Conservation (phyloP, 2,329 filamentous ascomycete species). For the Ceratocystis ficicola region DNA sequence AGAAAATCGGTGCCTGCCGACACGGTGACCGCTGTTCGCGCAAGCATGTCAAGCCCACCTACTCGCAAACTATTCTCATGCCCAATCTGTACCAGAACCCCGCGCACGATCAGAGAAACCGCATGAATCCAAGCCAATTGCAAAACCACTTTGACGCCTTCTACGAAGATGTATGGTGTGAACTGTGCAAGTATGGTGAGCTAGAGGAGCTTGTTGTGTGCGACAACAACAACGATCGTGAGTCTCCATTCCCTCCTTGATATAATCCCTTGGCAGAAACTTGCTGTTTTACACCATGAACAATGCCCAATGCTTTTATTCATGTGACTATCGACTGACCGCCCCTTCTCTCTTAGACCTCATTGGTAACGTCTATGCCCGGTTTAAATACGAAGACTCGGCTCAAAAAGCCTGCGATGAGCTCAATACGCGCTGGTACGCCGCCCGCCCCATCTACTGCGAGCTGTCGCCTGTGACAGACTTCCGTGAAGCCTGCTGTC, state of each 20-base stretch:
- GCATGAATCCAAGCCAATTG: slow-evolving; percentile 90
- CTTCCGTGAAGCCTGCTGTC: slow-evolving; percentile 93
- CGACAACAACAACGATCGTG: slow-evolving; percentile 98
- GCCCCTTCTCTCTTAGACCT: slow-evolving; percentile 46
- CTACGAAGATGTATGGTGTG: slow-evolving; percentile 99
- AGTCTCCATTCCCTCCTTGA: slow-evolving; percentile 30
- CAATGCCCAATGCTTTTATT: no score
- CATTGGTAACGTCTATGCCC: slow-evolving; percentile 97
- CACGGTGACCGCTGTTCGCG: slow-evolving; percentile 96
- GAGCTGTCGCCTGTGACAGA: slow-evolving; percentile 94
- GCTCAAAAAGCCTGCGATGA: slow-evolving; percentile 89
- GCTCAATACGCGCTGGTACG: slow-evolving; percentile 93
- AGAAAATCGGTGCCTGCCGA: slow-evolving; percentile 98
- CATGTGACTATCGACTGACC: slow-evolving; percentile 25
- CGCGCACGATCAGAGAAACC: slow-evolving; percentile 88
- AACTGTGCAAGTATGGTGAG: slow-evolving; percentile 98
- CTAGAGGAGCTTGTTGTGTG: slow-evolving; percentile 96
- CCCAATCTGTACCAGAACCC: slow-evolving; percentile 99
- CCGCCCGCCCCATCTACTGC: slow-evolving; percentile 93
- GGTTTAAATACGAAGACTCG: slow-evolving; percentile 98
- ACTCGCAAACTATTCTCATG: slow-evolving; percentile 93
- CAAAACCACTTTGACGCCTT: slow-evolving; percentile 99
- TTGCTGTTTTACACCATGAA: neutral
- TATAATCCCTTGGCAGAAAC: no score
- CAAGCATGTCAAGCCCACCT: slow-evolving; percentile 98